These are phyloP conservation scores for Takashimella koratensis DNA, from an alignment of 1,284 basidiomycete species.

Conservation along the genomic window DNA sequence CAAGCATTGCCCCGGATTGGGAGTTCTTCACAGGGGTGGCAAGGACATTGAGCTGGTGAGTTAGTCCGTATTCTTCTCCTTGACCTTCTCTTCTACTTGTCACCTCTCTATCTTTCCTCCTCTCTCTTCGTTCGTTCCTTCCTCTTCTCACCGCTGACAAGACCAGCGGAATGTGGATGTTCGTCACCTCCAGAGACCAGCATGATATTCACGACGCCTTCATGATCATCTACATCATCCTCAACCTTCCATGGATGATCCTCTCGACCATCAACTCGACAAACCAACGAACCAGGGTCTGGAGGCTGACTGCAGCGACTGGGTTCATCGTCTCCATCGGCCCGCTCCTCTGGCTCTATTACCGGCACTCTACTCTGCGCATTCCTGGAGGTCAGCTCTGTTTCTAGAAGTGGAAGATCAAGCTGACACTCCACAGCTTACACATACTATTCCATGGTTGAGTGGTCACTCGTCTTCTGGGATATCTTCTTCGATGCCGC, in stretches of 20 bases:
- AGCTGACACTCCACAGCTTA: slow-evolving; percentile 59
- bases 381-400: slow-evolving; percentile 65
- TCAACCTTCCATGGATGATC: slow-evolving; percentile 84
- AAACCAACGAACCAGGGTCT: slow-evolving; percentile 6
- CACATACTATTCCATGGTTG: slow-evolving; percentile 76
- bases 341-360: slow-evolving; percentile 76
- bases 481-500: slow-evolving; percentile 76
- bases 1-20: too few relatives aligned
- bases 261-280: slow-evolving; percentile 57
- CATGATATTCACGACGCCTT: slow-evolving; percentile 70
- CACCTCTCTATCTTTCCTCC: too few relatives aligned
- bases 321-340: slow-evolving; percentile 65
- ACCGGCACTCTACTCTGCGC: slow-evolving; percentile 74
- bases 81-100: too few relatives aligned
- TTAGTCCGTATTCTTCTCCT: neutral
- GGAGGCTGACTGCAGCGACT: slow-evolving; percentile 4
- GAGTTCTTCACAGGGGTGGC: slow-evolving; percentile 65
- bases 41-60: slow-evolving; percentile 69
- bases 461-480: slow-evolving; percentile 77
- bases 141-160: too few relatives aligned
- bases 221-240: slow-evolving; percentile 80
- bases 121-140: too few relatives aligned
- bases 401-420: slow-evolving; percentile 6
- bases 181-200: slow-evolving; percentile 61
- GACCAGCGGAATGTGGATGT: slow-evolving; percentile 72